Conservation (phyloP, 768 basidiomycete genomes). For the Mycena crocata region DNA sequence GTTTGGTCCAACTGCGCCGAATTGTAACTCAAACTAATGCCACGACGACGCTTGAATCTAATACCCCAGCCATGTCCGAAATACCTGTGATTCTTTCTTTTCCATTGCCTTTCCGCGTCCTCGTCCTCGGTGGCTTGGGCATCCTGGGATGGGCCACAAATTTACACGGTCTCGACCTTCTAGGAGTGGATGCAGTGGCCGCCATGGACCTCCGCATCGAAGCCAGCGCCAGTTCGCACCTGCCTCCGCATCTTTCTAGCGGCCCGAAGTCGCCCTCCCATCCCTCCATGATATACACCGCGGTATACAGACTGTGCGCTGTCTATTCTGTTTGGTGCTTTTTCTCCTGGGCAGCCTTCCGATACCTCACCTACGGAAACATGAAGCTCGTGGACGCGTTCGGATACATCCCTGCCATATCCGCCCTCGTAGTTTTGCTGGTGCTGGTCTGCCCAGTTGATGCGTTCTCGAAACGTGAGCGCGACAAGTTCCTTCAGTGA, state of each 20-base stretch:
- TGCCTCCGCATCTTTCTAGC: constrained; percentile 41
- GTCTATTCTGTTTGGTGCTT: constrained; percentile 72
- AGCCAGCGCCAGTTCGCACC: constrained; percentile 39
- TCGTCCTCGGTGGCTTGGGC: constrained; percentile 82
- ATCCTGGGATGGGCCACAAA: constrained; percentile 94
- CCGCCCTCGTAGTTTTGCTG: constrained; percentile 66
- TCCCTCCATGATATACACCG: constrained; percentile 60
- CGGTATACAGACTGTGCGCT: constrained; percentile 76
- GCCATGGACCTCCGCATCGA: constrained; percentile 75
- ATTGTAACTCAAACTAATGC: constrained; percentile 14
- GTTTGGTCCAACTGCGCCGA: not conserved
- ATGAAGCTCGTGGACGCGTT: constrained; percentile 74
- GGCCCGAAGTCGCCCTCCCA: constrained; percentile 49
- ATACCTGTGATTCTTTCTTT: constrained; percentile 67
- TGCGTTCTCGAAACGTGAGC: constrained; percentile 73
- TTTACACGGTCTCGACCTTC: constrained; percentile 81
- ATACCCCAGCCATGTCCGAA: constrained; percentile 44
- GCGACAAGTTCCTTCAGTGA: constrained; percentile 83
- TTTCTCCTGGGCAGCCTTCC: constrained; percentile 76
- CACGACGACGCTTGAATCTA: not conserved
- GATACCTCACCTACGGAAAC: constrained; percentile 68
- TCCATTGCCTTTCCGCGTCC: constrained; percentile 93
- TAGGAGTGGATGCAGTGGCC: constrained; percentile 78
- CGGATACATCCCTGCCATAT: constrained; percentile 80
- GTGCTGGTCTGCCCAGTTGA: constrained; percentile 76